Evolutionary conservation across 1,284 basidiomycete genomes (phyloP), one percentile per base, ranked within the genome.

Genomic region (Cutaneotrichosporon sp.): DNA sequence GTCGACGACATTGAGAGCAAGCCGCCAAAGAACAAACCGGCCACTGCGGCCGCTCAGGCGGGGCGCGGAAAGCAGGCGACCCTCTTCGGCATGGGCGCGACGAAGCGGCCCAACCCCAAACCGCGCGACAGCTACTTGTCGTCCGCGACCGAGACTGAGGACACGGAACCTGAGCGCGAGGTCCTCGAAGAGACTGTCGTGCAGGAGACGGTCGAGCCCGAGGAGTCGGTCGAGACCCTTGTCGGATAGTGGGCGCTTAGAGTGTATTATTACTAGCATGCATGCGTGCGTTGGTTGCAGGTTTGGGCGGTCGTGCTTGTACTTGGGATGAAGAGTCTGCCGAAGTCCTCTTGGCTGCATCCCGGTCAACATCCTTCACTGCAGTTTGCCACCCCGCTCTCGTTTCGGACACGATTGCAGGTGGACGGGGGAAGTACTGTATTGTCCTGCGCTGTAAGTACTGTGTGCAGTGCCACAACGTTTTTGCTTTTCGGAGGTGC

Each of bases 1-100:
- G 90, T 94, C 8, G 81, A 81, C 49, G 75, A 72, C 45, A 72
- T 72, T 40, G 75, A 75, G 62, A 62, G 61, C 22, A 37, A 22
- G 22, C 37, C 37, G 37, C 26, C 26, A 30, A 30, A 30, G 26
- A 30, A 30, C 7, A 5, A 5, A 7, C 7, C 26, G 26, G 12
- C 8, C 37, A 18, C 21, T 20, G 30, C 13, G 38, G 14, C 21
- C 10, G 22, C 22, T 36, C 12, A 20, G 15, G 15, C 15, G 23
- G 15, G 13, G 23, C 7, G 15, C 66, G 80, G 83, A 7, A 49
- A 49, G 21, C 48, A 49, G 39, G 38, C 48, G 4, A 86, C 85
- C 0, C 70, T 88, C n/a, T 51, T 51, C 23, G 50, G 50, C 4
- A 49, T 49, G 48, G 41, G 41, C 23, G 41, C 41, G 41, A 43